phyloP scores from a whole-genome alignment of 1,139 yeast species.

The Kodamaea derodonti region DNA sequence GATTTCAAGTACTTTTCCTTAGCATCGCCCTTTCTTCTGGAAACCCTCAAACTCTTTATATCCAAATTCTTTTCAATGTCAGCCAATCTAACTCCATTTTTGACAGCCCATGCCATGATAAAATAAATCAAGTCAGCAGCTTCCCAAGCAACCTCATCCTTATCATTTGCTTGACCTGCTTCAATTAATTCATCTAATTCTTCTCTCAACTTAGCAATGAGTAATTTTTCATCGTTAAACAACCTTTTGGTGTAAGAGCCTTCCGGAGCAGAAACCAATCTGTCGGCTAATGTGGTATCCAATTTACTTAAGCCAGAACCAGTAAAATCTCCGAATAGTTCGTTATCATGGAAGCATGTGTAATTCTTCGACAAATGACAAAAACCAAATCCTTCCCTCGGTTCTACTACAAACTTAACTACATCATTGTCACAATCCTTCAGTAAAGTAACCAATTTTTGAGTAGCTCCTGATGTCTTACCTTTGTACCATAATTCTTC shows the following conservation, averaged over 20 bases:
- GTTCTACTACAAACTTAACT: constrained; percentile 79
- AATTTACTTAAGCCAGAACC: constrained; percentile 61
- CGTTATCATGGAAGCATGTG: constrained; percentile 66
- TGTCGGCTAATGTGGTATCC: constrained; percentile 57
- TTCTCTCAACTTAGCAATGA: constrained; percentile 86
- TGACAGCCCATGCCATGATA: constrained; percentile 80
- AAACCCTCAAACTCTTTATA: constrained; percentile 76
- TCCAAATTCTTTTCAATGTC: constrained; percentile 86
- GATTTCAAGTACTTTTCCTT: constrained; percentile 61
- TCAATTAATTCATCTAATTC: constrained; percentile 96
- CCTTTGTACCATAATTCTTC: constrained; percentile 94
- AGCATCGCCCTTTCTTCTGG: constrained; percentile 95
- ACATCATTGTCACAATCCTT: constrained; percentile 93
- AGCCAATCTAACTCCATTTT: constrained; percentile 70
- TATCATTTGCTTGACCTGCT: constrained; percentile 52
- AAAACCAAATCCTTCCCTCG: constrained; percentile 74
- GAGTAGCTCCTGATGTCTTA: constrained; percentile 92
- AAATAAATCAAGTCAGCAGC: constrained; percentile 94
- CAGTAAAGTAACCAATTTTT: constrained; percentile 59
- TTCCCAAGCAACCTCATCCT: constrained; percentile 85
- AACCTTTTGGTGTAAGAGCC: constrained; percentile 92
- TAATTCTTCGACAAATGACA: constrained; percentile 75
- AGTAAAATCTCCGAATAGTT: constrained; percentile 41
- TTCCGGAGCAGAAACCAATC: constrained; percentile 66
- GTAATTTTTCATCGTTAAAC: constrained; percentile 69